Evolutionary conservation across 352 stramenopile species (phyloP).

Genomic region (Pythium folliculosum): DNA sequence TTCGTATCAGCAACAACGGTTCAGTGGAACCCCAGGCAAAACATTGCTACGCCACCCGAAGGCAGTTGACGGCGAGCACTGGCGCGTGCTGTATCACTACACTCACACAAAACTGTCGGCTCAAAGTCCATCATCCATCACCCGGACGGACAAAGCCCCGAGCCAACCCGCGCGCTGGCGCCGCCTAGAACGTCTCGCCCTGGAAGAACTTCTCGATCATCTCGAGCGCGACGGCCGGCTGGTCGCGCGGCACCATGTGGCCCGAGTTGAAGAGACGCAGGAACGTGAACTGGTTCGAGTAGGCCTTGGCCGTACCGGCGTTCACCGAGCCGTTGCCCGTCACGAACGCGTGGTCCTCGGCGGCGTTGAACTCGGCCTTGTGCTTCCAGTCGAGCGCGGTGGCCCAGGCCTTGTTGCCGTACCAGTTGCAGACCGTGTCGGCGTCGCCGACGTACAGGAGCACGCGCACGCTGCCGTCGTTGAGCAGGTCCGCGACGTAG

Average conservation of each 20-base stretch:
- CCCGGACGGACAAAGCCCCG: no score
- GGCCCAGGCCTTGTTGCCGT: conserved; percentile 92
- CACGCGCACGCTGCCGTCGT: conserved; percentile 28
- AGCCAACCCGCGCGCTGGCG: no score
- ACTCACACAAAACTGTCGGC: no score
- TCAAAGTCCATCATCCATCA: no score
- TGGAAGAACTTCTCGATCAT: conserved; percentile 25
- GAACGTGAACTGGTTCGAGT: conserved; percentile 61
- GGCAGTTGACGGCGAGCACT: no score
- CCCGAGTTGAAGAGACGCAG: conserved; percentile 83
- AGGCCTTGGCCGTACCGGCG: neutral
- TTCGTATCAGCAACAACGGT: no score
- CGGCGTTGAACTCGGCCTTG: conserved; percentile 66
- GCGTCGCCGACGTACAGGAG: conserved; percentile 58
- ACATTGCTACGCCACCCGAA: no score
- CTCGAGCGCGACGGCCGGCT: conserved; percentile 63
- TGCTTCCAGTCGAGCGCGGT: conserved; percentile 83
- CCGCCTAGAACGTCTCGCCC: no score
- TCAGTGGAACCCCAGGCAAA: no score
- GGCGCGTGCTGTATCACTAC: no score
- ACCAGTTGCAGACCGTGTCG: conserved; percentile 95
- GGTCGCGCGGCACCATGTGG: conserved; percentile 91
- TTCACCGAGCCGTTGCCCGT: neutral
- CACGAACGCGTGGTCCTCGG: conserved; percentile 24
- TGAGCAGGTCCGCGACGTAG: conserved; percentile 74